Evolutionary conservation across 2,329 filamentous ascomycete species (phyloP), one percentile per base, ranked within the genome.

Genomic region (Venturia effusa): DNA sequence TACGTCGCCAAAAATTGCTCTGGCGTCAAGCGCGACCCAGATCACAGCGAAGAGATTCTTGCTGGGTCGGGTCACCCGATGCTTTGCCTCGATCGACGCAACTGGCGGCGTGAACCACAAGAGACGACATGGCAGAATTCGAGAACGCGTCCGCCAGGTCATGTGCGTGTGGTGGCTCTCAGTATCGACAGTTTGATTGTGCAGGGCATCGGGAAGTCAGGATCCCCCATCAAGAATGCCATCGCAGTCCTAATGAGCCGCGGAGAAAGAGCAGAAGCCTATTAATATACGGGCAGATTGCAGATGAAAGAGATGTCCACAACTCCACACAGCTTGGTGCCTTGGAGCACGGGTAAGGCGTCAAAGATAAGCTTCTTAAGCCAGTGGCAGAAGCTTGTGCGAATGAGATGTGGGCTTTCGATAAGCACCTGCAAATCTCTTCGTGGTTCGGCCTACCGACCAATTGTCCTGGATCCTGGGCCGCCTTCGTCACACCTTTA

Each of bases 181-280:
- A 19, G 11, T n/a, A 41, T 41, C 19, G 19, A 10, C 2, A 48
- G 4, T 13, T 54, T 32, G 51, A 34, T 55, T 15, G 48, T 30
- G 24, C 48, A 34, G 27, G 11, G 13, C 27, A 55, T 55, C 27
- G 30, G 19, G 34, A 34, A 8, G 5, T 27, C 10, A 54, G 48
- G 48, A 13, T n/a, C 43, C 22, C 24, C 22, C 45, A 48, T 55
- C 51, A 34, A n/a, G n/a, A n/a, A 55, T 55, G 27, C 51, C 30
- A 55, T 55, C 27, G 27, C 45, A 48, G 45, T 22, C 27, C 15
- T 8, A 2, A 7, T 11, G 37, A 60, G 17, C 57, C 57, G 57
- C 57, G 57, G 57, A 60, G 57, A 60, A 59, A 41, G 34, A 60
- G n/a, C 34, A 43, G 37, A 43, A 40, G 37, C n/a, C 34, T 27